Base-by-base conservation (phyloP, 2,329 filamentous ascomycete genomes). In the Aspergillus sp. region DNA sequence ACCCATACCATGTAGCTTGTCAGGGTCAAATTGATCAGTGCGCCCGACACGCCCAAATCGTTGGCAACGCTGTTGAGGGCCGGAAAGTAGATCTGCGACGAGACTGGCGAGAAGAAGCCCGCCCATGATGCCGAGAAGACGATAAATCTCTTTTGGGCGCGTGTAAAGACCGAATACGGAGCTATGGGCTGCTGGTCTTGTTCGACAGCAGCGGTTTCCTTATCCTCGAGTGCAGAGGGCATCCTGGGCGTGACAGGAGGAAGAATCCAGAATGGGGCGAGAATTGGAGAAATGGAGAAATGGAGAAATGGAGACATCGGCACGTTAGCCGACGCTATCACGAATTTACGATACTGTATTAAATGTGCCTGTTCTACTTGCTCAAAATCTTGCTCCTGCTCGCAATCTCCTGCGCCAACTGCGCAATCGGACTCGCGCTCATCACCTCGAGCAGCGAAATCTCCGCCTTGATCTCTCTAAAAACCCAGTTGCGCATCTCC, bases 1-100 rank as follows among this genome's bases (percentile, higher is more conserved):
- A 85, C 82, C 19, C 87, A 0, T 86, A 93, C 85, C 17, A 92
- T 85, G 4, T 88, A 91, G 63, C 85, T 90, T 0, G 86, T 87
- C 2, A 94, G 73, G 0, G 83, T 84, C 61, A 84, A 71, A 64
- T 84, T 83, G 65, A 84, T 78, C 52, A 73, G 51, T 13, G 68
- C 67, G 51, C 66, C 67, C 7, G 69, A 67, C 23, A 72, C 68
- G 34, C 69, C 57, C 17, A 74, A 67, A 49, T 78, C 74, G 54
- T 69, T 46, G 1, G 74, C 69, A 17, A 77, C 59, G 1, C 69
- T 71, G 55, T 75, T 76, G 38, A 81, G 63, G 7, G 76, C 72
- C 2, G 80, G 80, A 49, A 79, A 77, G 63, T 80, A 81, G 54
- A 81, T 81, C 63, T 79, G 78, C 8, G 78, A 76, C 4, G 78